These are phyloP conservation scores for Bretschneidera sinensis DNA, from an alignment of 345 rosid species.

Conservation along the genomic window DNA sequence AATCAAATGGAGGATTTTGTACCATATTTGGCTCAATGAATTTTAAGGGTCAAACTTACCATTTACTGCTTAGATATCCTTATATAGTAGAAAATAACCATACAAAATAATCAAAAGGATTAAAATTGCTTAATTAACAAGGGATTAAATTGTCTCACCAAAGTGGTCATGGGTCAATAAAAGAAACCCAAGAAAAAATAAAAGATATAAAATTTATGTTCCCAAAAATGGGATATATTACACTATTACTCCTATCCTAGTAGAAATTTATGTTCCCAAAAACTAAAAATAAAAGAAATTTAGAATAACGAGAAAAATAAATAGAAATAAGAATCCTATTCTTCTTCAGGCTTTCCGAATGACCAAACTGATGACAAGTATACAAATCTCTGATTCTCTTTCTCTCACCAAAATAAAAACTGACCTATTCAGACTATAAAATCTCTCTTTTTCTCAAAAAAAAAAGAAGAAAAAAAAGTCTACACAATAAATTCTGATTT, in stretches of 20 bases:
- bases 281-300: not conserved
- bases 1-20: too few relatives aligned
- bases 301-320: not conserved
- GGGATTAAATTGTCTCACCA: not conserved
- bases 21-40: too few relatives aligned
- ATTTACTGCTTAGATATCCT: too few relatives aligned
- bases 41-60: not conserved
- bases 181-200: not conserved
- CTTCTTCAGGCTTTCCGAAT: conserved; percentile 59
- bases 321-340: conserved; percentile 25
- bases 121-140: not conserved
- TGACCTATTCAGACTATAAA: conserved; percentile 52
- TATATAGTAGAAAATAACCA: too few relatives aligned
- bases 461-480: conserved; percentile 1
- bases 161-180: too few relatives aligned
- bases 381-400: conserved; percentile 15
- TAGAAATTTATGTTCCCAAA: conserved; percentile 6
- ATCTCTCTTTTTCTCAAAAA: conserved; percentile 6
- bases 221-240: not conserved
- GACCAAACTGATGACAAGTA: conserved; percentile 60
- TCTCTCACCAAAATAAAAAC: conserved; percentile 16
- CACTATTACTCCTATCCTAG: too few relatives aligned
- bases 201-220: not conserved
- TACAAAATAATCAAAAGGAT: not conserved
- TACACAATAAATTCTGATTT: conserved; percentile 27